A percentile compares a stretch with the other conserved stretches of the same genome.
phyloP scores from a whole-genome alignment of 257 asterid species.

The Nicotiana otophora region DNA sequence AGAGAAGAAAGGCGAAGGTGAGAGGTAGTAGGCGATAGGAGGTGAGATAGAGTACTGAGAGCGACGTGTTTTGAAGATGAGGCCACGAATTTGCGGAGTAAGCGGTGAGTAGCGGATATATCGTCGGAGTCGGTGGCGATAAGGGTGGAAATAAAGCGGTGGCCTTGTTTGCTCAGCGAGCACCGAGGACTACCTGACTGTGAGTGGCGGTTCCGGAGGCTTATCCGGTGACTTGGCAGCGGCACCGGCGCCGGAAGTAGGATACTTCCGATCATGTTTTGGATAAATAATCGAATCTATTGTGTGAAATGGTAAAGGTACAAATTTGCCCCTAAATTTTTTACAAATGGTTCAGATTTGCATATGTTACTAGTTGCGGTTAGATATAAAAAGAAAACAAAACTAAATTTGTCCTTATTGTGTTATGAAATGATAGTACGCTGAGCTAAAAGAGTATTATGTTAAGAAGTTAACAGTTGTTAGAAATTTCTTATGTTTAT shows the following conservation, averaged over 20 bases:
- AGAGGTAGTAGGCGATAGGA: constrained; percentile 55
- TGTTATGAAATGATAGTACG: too few relatives aligned
- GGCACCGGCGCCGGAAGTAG: neutral
- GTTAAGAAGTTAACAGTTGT: too few relatives aligned
- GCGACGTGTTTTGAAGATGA: constrained; percentile 71
- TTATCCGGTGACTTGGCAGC: neutral
- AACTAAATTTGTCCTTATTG: too few relatives aligned
- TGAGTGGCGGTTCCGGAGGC: neutral
- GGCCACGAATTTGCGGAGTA: constrained; percentile 68
- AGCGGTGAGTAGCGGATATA: constrained; percentile 22
- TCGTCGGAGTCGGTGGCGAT: constrained; percentile 26
- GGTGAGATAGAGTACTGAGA: constrained; percentile 67
- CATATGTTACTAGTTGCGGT: too few relatives aligned
- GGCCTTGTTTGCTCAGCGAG: constrained; percentile 38
- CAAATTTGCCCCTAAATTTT: too few relatives aligned
- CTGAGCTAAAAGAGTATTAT: too few relatives aligned
- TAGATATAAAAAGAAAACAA: too few relatives aligned
- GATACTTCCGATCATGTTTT: neutral
- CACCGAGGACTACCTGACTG: neutral
- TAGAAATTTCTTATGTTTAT: too few relatives aligned
- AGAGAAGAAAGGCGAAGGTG: constrained; percentile 49
- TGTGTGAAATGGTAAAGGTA: too few relatives aligned
- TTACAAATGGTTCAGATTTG: too few relatives aligned
- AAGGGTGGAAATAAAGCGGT: constrained; percentile 54
- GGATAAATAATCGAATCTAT: too few relatives aligned